phyloP scores from a whole-genome alignment of 2,329 filamentous ascomycete species.

The Pyricularia grisea region DNA sequence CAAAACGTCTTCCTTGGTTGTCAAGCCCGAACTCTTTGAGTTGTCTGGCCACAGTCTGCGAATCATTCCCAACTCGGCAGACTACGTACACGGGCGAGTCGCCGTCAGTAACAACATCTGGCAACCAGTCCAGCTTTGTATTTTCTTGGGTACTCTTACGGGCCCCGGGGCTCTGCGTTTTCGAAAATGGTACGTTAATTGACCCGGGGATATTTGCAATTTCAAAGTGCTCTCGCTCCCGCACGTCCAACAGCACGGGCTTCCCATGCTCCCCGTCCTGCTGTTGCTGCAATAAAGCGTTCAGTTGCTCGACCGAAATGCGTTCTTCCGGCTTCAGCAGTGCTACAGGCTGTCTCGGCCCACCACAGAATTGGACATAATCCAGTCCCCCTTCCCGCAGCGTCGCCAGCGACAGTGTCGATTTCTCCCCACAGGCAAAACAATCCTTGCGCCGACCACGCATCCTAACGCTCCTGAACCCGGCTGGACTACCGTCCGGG shows the following conservation, averaged over 20 bases:
- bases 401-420: slow-evolving; percentile 52
- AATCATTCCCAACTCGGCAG: slow-evolving; percentile 71
- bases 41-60: slow-evolving; percentile 57
- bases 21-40: slow-evolving; percentile 53
- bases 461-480: slow-evolving; percentile 68
- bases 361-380: slow-evolving; percentile 81
- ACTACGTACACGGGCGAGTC: slow-evolving; percentile 58
- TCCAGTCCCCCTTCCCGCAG: slow-evolving; percentile 61
- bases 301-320: slow-evolving; percentile 55
- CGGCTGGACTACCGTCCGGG: slow-evolving; percentile 19
- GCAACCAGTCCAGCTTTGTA: slow-evolving; percentile 21
- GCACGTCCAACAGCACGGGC: slow-evolving; percentile 63
- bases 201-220: slow-evolving; percentile 69
- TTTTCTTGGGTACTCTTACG: slow-evolving; percentile 4
- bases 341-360: slow-evolving; percentile 36
- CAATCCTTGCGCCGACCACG: slow-evolving; percentile 61
- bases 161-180: slow-evolving; percentile 13
- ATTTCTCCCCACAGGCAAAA: slow-evolving; percentile 60
- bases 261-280: slow-evolving; percentile 79
- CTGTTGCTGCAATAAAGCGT: slow-evolving; percentile 43
- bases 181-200: slow-evolving; percentile 64
- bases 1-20: slow-evolving; percentile 40
- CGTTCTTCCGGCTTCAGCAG: slow-evolving; percentile 56
- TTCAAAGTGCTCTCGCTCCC: slow-evolving; percentile 76
- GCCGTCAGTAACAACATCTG: slow-evolving; percentile 20